Percentiles rank a stretch among this genome's conserved stretches.
Evolutionary conservation across 1,284 basidiomycete species (phyloP).

Genomic region (Phenoliferia sp.): DNA sequence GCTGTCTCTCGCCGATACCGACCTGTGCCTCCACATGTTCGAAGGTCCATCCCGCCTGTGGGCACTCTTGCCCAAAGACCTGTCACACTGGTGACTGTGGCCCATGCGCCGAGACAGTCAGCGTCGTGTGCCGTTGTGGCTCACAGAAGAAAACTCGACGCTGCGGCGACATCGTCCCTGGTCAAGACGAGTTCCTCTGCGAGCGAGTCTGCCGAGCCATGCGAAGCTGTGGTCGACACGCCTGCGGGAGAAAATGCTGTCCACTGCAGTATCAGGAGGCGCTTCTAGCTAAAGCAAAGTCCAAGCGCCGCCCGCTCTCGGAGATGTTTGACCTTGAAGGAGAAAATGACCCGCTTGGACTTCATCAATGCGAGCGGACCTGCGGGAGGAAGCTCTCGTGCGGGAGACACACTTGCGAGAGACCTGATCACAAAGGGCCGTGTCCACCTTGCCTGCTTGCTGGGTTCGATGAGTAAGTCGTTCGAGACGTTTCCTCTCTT

Average conservation of each 20-base stretch:
- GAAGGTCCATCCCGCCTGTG: neutral
- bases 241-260: slow-evolving; percentile 73
- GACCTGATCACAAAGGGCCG: slow-evolving; percentile 63
- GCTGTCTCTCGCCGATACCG: slow-evolving; percentile 55
- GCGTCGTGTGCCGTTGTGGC: slow-evolving; percentile 36
- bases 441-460: slow-evolving; percentile 79
- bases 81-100: slow-evolving; percentile 3
- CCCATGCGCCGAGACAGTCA: slow-evolving; percentile 26
- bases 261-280: slow-evolving; percentile 62
- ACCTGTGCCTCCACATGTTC: slow-evolving; percentile 51
- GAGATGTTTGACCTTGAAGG: slow-evolving; percentile 8
- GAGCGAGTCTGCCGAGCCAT: slow-evolving; percentile 68
- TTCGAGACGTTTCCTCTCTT: neutral
- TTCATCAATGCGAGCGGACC: slow-evolving; percentile 22
- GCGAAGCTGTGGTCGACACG: slow-evolving; percentile 61
- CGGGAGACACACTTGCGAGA: slow-evolving; percentile 52
- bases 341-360: slow-evolving; percentile 34
- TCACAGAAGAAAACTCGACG: slow-evolving; percentile 26
- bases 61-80: neutral
- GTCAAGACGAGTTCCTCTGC: slow-evolving; percentile 61
- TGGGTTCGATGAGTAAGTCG: slow-evolving; percentile 73
- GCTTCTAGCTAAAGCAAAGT: slow-evolving; percentile 53
- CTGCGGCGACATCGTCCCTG: slow-evolving; percentile 11
- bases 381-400: slow-evolving; percentile 39
- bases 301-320: slow-evolving; percentile 9